A percentile compares a stretch with the other conserved stretches of the same genome.
These are phyloP conservation scores for Solanum sparsipilum DNA, from an alignment of 257 asterid species.

Conservation along the genomic window DNA sequence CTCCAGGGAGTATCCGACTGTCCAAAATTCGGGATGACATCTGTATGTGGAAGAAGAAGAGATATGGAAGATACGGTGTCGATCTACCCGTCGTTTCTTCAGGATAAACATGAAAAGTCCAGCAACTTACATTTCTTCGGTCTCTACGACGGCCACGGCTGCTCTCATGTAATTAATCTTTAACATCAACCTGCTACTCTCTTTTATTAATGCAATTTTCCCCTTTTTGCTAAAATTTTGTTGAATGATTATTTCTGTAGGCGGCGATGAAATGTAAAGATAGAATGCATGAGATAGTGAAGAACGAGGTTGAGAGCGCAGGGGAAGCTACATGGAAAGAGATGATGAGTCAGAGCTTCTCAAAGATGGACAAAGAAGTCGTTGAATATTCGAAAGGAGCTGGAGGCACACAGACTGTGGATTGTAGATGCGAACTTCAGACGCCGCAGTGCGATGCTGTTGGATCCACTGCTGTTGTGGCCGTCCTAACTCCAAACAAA, in stretches of 20 bases:
- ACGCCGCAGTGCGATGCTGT: constrained; percentile 93
- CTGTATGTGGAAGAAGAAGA: constrained; percentile 81
- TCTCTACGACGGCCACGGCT: constrained; percentile 96
- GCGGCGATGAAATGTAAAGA: constrained; percentile 78
- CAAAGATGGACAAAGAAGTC: constrained; percentile 71
- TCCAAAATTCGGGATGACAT: constrained; percentile 60
- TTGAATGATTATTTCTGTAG: constrained; percentile 16
- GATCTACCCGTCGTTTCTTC: constrained; percentile 37
- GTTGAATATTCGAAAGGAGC: constrained; percentile 27
- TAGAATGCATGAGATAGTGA: constrained; percentile 86
- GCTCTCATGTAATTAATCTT: constrained; percentile 66
- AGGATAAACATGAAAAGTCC: constrained; percentile 1
- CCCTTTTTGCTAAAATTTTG: neutral
- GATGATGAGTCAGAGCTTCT: constrained; percentile 45
- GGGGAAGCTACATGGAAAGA: constrained; percentile 43
- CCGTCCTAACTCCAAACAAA: constrained; percentile 61
- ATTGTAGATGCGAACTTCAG: constrained; percentile 80
- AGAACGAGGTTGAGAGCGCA: constrained; percentile 30
- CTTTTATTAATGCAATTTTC: neutral
- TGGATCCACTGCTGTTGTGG: constrained; percentile 96
- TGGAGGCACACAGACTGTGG: constrained; percentile 7
- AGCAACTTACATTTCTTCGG: constrained; percentile 54
- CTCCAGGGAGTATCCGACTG: neutral
- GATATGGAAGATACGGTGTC: constrained; percentile 96
- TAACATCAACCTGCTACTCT: neutral